Conservation (phyloP, 106 monocot species). For the Phalaenopsis equestris region DNA sequence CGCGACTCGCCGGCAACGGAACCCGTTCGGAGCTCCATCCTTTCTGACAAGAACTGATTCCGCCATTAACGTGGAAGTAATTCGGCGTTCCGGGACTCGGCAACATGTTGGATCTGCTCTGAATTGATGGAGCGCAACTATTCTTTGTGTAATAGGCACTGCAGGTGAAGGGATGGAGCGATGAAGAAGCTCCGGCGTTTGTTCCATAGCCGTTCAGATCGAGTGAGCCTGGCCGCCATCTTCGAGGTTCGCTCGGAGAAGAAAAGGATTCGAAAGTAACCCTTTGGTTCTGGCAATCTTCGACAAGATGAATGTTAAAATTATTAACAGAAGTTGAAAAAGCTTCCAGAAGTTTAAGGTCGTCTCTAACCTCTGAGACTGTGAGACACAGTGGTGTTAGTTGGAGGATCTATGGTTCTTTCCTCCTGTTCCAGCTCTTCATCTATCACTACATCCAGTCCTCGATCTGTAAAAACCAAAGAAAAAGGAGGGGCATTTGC, state of each 20-base stretch:
- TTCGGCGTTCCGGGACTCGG: slow-evolving; percentile 70
- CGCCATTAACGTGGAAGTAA: slow-evolving; percentile 30
- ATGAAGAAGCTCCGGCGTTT: slow-evolving; percentile 27
- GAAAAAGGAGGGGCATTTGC: neutral
- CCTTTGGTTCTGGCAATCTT: slow-evolving; percentile 46
- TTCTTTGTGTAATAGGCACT: slow-evolving; percentile 26
- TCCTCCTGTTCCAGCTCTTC: slow-evolving; percentile 18
- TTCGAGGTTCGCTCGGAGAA: slow-evolving; percentile 5
- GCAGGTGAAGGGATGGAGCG: slow-evolving; percentile 30
- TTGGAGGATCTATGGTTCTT: slow-evolving; percentile 20
- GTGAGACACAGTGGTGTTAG: slow-evolving; percentile 40
- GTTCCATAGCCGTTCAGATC: slow-evolving; percentile 34
- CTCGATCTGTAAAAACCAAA: neutral
- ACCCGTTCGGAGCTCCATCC: slow-evolving; percentile 74
- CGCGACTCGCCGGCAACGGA: slow-evolving; percentile 28
- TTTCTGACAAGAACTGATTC: slow-evolving; percentile 28
- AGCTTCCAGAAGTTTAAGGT: neutral
- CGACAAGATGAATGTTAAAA: slow-evolving; percentile 3
- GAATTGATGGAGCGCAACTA: slow-evolving; percentile 23
- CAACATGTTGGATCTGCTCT: slow-evolving; percentile 37
- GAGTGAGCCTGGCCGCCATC: slow-evolving; percentile 31
- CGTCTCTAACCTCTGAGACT: slow-evolving; percentile 39
- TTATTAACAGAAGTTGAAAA: neutral
- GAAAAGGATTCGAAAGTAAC: slow-evolving; percentile 33
- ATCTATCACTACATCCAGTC: neutral